Evolutionary conservation across 306 rosid species (phyloP).

Genomic region (Astragalus glycyphyllos): DNA sequence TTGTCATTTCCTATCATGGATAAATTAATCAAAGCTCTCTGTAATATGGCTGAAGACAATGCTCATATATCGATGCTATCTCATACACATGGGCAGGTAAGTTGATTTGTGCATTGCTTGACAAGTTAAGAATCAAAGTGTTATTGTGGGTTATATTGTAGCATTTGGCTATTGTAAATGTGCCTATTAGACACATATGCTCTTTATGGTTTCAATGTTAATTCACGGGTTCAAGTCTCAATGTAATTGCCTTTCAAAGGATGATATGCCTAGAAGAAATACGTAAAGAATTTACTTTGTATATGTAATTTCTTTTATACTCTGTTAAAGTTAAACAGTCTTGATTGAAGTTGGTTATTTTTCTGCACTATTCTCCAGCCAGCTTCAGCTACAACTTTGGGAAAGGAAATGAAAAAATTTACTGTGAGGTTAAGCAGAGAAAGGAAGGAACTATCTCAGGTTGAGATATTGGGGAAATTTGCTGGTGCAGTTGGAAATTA

Average conservation of each 20-base stretch:
- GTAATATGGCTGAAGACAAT: neutral
- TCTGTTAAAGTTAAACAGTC: slow-evolving; percentile 4
- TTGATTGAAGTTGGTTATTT: slow-evolving; percentile 24
- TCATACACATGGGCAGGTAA: slow-evolving; percentile 92
- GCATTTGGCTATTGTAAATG: slow-evolving; percentile 21
- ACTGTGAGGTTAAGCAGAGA: slow-evolving; percentile 80
- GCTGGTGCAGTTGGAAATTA: slow-evolving; percentile 99
- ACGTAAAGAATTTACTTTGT: too few relatives aligned
- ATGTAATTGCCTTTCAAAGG: too few relatives aligned
- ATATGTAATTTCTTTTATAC: too few relatives aligned
- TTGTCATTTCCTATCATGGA: neutral
- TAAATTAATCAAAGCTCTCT: neutral
- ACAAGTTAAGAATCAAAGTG: slow-evolving; percentile 16
- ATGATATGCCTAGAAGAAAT: too few relatives aligned
- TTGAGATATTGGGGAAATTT: slow-evolving; percentile 83
- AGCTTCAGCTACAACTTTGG: slow-evolving; percentile 93
- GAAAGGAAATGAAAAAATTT: slow-evolving; percentile 94
- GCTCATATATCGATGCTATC: slow-evolving; percentile 71
- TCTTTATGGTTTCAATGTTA: too few relatives aligned
- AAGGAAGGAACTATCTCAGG: slow-evolving; percentile 66
- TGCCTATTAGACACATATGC: too few relatives aligned
- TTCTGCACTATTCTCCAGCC: slow-evolving; percentile 53
- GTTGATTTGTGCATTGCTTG: slow-evolving; percentile 35
- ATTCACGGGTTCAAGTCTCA: too few relatives aligned
- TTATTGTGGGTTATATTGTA: neutral